Evolutionary conservation across 768 basidiomycete species (phyloP), one percentile per base, ranked within the genome.

Genomic region (Leccinum barrowsii): DNA sequence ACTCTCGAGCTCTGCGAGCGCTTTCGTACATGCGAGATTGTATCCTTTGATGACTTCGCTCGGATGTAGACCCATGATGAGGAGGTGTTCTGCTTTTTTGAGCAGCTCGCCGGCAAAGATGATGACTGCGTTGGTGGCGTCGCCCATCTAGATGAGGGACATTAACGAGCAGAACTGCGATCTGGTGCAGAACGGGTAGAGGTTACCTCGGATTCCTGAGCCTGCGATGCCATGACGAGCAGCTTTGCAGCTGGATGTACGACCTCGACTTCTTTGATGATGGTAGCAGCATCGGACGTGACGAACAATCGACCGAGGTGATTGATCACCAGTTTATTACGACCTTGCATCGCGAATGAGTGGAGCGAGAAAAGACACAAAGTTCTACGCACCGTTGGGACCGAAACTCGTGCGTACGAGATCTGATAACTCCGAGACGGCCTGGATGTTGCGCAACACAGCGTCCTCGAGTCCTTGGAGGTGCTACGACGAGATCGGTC

Each of bases 161-260:
- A 15, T 5, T 22, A 22, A 32, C 5, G 10, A 0, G 44, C 12
- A 10, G 40, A 8, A n/a, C 37, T 70, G 56, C 8, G 8, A n/a
- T 42, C n/a, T 19, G 35, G 13, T 28, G 26, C 11, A 7, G 42
- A 49, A 34, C 12, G 42, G 1, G 24, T 19, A 74, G 84, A 60
- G 58, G 2, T 12, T 48, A 93, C 94, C 83, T 98, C 96, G 0
- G 86, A 73, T 72, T 98, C 97, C 72, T 98, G 97, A 12, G 96
- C 92, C 69, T 98, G 94, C 26, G 91, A 92, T 26, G 94, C 93
- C 94, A 98, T 97, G 13, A 98, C 96, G n/a, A 98, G 77, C n/a
- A 99, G 79, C 72, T 98, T 99, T 32, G 95, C 97, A 5, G 96
- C 97, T 1, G 97, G 97, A 74, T 99, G 97, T 15, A 98, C 94